phyloP scores from a whole-genome alignment of 2,329 filamentous ascomycete genomes.

The Ambrosiella cleistominuta region DNA sequence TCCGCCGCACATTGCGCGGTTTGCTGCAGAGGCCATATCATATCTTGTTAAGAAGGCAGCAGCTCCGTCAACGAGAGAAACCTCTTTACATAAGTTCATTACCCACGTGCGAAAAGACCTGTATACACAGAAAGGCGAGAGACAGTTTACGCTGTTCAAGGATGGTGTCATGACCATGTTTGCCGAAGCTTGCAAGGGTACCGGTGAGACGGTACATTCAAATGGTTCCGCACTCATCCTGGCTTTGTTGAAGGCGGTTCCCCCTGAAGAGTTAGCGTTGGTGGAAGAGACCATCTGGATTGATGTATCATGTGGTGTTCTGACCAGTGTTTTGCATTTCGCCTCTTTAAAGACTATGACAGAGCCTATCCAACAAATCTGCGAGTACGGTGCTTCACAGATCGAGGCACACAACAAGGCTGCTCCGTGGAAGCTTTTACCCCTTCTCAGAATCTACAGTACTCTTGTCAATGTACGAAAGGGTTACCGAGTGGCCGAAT shows the following conservation, averaged over 20 bases:
- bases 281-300: slow-evolving; percentile 34
- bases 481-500: slow-evolving; percentile 55
- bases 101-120: slow-evolving; percentile 56
- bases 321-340: slow-evolving; percentile 72
- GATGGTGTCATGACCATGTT: slow-evolving; percentile 87
- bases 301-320: slow-evolving; percentile 54
- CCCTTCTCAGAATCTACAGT: slow-evolving; percentile 45
- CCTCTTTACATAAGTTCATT: slow-evolving; percentile 53
- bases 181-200: slow-evolving; percentile 58
- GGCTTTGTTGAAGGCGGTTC: slow-evolving; percentile 33
- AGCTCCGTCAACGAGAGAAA: slow-evolving; percentile 56
- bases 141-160: slow-evolving; percentile 52
- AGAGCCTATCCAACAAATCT: slow-evolving; percentile 45
- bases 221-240: slow-evolving; percentile 36
- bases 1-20: slow-evolving; percentile 74
- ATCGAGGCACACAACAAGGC: slow-evolving; percentile 17
- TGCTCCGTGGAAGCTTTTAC: slow-evolving; percentile 18
- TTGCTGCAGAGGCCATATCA: slow-evolving; percentile 86
- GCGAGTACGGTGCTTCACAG: slow-evolving; percentile 27
- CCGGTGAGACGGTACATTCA: slow-evolving; percentile 42
- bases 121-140: slow-evolving; percentile 30
- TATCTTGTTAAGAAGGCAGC: slow-evolving; percentile 85
- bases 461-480: slow-evolving; percentile 63
- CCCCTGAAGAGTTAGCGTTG: slow-evolving; percentile 31
- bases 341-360: slow-evolving; percentile 56